Percentiles rank a stretch among this genome's conserved stretches.
phyloP scores from a whole-genome alignment of 1,284 basidiomycete species.

The Austropuccinia psidii region DNA sequence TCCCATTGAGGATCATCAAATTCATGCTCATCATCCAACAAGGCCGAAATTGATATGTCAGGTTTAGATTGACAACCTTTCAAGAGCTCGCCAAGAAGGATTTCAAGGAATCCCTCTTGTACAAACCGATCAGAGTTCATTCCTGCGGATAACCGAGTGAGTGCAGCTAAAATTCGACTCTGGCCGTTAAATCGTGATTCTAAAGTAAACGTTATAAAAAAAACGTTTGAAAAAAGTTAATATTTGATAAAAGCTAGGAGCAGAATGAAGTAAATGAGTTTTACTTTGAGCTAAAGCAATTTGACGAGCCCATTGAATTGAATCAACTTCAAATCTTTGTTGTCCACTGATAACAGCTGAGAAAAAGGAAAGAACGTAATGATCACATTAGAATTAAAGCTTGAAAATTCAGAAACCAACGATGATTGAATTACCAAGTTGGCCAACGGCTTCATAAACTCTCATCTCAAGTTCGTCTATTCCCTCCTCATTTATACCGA shows the following conservation, averaged over 20 bases:
- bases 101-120: not conserved
- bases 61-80: conserved; percentile 21
- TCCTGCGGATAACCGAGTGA: conserved; percentile 9
- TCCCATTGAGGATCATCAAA: conserved; percentile 33
- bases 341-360: conserved; percentile 16
- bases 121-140: conserved; percentile 24
- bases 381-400: not conserved
- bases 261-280: not conserved
- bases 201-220: not conserved
- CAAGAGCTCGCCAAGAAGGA: not conserved
- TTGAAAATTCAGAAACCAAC: not conserved
- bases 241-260: not conserved
- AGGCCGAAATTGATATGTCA: conserved; percentile 14
- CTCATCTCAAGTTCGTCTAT: conserved; percentile 18
- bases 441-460: conserved; percentile 19
- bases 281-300: not conserved
- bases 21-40: conserved; percentile 15
- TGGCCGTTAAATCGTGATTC: conserved; percentile 3
- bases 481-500: conserved; percentile 13
- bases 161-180: not conserved
- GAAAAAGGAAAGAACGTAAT: not conserved
- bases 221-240: too few species aligned
- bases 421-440: not conserved
- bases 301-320: conserved; percentile 7
- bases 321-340: conserved; percentile 21